Evolutionary conservation across 2,329 filamentous ascomycete genomes (phyloP).

Genomic region (Epichloe bromicola): DNA sequence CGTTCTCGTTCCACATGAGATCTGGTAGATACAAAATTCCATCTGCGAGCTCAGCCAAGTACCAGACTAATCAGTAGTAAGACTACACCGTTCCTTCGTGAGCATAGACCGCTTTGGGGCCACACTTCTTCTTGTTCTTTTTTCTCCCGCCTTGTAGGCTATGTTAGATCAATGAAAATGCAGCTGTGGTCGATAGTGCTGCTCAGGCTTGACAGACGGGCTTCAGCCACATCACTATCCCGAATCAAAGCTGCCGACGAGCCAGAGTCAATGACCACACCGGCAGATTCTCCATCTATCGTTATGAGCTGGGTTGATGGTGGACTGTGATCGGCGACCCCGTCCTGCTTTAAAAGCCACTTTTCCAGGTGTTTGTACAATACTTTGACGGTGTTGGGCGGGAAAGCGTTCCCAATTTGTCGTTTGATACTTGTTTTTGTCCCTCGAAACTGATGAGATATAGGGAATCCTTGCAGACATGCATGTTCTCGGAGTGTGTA

Average conservation of each 20-base stretch:
- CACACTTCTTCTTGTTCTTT: not conserved
- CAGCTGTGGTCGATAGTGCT: not conserved
- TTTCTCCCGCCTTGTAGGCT: not conserved
- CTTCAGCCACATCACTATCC: not conserved
- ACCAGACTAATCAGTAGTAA: not conserved
- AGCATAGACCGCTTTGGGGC: not conserved
- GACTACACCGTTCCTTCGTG: not conserved
- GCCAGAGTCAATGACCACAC: conserved; percentile 9
- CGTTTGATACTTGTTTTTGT: conserved; percentile 31
- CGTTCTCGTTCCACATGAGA: not conserved
- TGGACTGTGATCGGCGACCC: conserved; percentile 13
- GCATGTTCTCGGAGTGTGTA: conserved; percentile 59
- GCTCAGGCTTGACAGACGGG: not conserved
- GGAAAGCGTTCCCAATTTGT: conserved; percentile 73
- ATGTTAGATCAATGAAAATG: not conserved
- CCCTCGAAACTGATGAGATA: conserved; percentile 41
- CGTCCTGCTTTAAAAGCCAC: conserved; percentile 33
- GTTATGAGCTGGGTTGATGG: conserved; percentile 11
- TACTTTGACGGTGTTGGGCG: conserved; percentile 41
- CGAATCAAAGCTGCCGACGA: not conserved
- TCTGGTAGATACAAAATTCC: not conserved
- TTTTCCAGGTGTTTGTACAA: conserved; percentile 35
- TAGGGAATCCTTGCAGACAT: conserved; percentile 56
- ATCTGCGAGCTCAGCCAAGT: not conserved
- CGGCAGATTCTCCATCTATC: conserved; percentile 8